Evolutionary conservation across 176 grass and related monocot species (phyloP).

Genomic region (Themeda triandra): DNA sequence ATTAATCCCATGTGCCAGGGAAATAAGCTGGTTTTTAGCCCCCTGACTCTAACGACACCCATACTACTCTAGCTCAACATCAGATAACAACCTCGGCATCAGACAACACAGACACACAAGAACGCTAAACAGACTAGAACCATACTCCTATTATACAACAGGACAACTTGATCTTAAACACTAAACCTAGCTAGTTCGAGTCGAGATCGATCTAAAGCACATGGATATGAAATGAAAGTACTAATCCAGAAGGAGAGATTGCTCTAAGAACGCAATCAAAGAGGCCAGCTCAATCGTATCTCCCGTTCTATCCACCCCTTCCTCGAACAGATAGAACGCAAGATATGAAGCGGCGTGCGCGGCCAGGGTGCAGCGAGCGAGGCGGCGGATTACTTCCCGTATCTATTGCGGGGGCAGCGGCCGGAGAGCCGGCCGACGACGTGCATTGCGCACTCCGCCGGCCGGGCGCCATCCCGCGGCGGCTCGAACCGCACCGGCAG

Average conservation of each 20-base stretch:
- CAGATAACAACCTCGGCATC: not conserved
- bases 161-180: not conserved
- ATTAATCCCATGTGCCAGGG: not conserved
- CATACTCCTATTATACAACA: too few relatives aligned
- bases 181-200: not conserved
- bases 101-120: not conserved
- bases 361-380: not conserved
- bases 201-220: not conserved
- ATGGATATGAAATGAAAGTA: not conserved
- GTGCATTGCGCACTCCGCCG: not conserved
- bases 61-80: not conserved
- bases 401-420: not conserved
- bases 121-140: not conserved
- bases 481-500: slow-evolving; percentile 56
- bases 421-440: slow-evolving; percentile 21
- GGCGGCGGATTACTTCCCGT: not conserved
- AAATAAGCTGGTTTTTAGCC: not conserved
- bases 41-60: too few relatives aligned
- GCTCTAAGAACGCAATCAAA: not conserved
- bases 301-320: slow-evolving; percentile 58
- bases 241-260: not conserved
- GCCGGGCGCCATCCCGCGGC: slow-evolving; percentile 33
- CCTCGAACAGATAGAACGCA: slow-evolving; percentile 12
- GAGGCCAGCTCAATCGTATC: slow-evolving; percentile 8
- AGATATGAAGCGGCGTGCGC: slow-evolving; percentile 11